Evolutionary conservation across 2,329 filamentous ascomycete species (phyloP).

Genomic region (Xylariaceae sp.): DNA sequence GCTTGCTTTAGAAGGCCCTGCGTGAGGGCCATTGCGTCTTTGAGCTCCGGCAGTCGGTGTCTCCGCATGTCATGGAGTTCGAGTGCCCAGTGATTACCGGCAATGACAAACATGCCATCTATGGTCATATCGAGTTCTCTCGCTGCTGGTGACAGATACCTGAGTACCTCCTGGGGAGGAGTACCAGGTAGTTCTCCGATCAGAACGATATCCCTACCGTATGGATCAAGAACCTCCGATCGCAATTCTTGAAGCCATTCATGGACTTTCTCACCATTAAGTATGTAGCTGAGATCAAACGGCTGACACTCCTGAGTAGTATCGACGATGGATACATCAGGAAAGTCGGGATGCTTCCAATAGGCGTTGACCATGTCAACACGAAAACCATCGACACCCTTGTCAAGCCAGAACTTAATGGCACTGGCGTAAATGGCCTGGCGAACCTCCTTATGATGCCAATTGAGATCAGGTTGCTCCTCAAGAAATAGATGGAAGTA

Average conservation of each 20-base stretch:
- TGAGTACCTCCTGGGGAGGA: constrained; percentile 57
- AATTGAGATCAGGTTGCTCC: constrained; percentile 79
- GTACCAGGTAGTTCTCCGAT: constrained; percentile 69
- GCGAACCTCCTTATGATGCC: constrained; percentile 71
- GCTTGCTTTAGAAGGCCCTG: constrained; percentile 33
- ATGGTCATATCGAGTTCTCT: no score
- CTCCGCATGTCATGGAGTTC: constrained; percentile 46
- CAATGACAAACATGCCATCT: constrained; percentile 49
- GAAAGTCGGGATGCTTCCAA: constrained; percentile 64
- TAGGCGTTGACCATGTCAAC: constrained; percentile 75
- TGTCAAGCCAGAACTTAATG: constrained; percentile 77
- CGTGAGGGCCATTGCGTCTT: neutral
- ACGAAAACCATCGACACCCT: constrained; percentile 69
- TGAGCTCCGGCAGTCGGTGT: constrained; percentile 45
- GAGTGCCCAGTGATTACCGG: constrained; percentile 56
- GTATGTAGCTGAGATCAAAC: constrained; percentile 53
- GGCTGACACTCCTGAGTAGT: constrained; percentile 49
- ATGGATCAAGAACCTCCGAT: constrained; percentile 53
- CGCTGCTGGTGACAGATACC: constrained; percentile 46
- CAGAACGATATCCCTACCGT: constrained; percentile 61
- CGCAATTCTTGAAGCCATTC: constrained; percentile 68
- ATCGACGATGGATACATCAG: constrained; percentile 57
- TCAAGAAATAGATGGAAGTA: constrained; percentile 74
- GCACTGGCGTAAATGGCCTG: constrained; percentile 70
- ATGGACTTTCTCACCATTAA: constrained; percentile 67